Percentiles rank a stretch among this genome's conserved stretches.
phyloP scores from a whole-genome alignment of 1,284 basidiomycete genomes.

The Fomitopsis schrenkii region DNA sequence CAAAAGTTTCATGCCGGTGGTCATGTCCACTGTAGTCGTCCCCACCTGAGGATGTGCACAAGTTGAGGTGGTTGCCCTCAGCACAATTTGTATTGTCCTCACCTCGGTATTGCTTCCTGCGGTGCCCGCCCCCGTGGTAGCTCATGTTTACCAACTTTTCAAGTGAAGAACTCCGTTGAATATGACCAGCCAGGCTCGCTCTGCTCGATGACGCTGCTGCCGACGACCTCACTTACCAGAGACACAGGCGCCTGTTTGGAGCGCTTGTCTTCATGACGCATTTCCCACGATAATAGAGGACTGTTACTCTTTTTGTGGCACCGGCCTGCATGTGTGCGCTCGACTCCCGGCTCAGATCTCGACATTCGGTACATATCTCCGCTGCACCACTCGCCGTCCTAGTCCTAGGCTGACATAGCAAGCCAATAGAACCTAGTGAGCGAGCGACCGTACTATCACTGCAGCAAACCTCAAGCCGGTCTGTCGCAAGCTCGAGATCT shows the following conservation, averaged over 20 bases:
- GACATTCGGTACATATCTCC: no score
- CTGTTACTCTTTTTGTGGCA: neutral
- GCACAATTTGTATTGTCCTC: conserved; percentile 18
- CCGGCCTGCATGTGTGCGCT: neutral
- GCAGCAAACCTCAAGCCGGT: neutral
- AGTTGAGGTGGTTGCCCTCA: neutral
- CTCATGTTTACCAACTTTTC: conserved; percentile 33
- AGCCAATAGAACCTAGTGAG: neutral
- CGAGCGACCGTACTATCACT: neutral
- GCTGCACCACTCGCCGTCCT: no score
- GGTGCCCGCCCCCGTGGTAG: conserved; percentile 34
- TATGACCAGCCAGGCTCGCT: neutral
- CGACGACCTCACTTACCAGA: neutral
- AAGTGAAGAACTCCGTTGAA: neutral
- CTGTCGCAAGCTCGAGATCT: neutral
- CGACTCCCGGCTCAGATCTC: no score
- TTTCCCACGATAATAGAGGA: neutral
- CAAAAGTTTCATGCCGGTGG: conserved; percentile 54
- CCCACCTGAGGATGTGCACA: conserved; percentile 7
- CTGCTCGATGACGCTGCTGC: neutral
- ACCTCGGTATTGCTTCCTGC: conserved; percentile 46
- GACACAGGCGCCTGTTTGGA: neutral
- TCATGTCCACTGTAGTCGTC: conserved; percentile 58
- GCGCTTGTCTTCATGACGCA: neutral
- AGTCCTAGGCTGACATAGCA: no score